These are phyloP conservation scores for Rehmannia glutinosa DNA, from an alignment of 257 asterid genomes.

Conservation along the genomic window DNA sequence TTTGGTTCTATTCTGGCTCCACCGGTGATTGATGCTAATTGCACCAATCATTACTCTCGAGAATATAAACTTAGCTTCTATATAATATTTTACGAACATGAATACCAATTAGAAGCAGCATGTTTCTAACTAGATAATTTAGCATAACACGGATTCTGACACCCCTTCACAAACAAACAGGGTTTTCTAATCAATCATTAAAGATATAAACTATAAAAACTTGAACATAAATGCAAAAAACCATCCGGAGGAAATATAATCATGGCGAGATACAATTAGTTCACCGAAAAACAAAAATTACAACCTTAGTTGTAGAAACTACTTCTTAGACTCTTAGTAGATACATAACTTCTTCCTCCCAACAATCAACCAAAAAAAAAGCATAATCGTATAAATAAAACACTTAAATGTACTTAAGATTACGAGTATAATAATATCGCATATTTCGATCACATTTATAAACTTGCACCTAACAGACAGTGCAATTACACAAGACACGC, in stretches of 20 bases:
- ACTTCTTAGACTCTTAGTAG: neutral
- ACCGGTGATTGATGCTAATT: neutral
- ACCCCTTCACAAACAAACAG: neutral
- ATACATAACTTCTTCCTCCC: constrained; percentile 80
- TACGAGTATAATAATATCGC: too few species aligned
- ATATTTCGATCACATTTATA: too few species aligned
- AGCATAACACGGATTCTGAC: neutral
- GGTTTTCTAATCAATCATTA: neutral
- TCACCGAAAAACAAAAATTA: neutral
- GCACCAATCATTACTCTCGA: neutral
- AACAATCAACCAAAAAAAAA: too few species aligned
- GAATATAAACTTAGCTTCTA: neutral
- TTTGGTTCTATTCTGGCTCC: too few species aligned
- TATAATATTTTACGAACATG: neutral
- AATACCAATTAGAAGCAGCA: neutral
- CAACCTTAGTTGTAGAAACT: neutral
- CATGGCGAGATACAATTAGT: neutral
- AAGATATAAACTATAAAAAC: neutral
- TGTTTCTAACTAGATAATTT: neutral
- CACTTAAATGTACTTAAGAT: too few species aligned
- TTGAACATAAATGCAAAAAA: too few species aligned
- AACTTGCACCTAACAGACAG: too few species aligned
- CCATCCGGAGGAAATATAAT: neutral
- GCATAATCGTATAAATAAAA: too few species aligned
- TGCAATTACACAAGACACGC: too few species aligned